Evolutionary conservation across 2,329 filamentous ascomycete species (phyloP).

Genomic region (Aspergillus alliaceus): DNA sequence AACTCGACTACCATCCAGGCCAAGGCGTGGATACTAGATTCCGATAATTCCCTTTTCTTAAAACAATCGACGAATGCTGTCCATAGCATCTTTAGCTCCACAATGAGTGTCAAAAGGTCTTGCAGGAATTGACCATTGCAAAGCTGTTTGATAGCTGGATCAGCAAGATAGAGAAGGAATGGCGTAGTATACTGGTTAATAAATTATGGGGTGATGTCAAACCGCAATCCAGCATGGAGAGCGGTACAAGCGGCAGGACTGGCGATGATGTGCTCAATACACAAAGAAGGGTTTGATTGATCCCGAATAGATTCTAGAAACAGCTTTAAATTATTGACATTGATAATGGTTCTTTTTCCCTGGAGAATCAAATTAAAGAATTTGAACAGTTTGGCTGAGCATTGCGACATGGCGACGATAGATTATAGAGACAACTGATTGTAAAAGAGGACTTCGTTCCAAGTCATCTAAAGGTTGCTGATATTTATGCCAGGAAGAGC

Average conservation of each 20-base stretch:
- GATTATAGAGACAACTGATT: no score
- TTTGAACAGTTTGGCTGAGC: conserved; percentile 32
- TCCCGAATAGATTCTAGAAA: conserved; percentile 52
- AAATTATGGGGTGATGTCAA: conserved; percentile 45
- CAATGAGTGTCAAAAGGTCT: conserved; percentile 47
- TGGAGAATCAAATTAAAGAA: conserved; percentile 43
- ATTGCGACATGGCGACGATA: conserved; percentile 9
- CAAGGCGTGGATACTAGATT: conserved; percentile 39
- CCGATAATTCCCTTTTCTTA: conserved; percentile 29
- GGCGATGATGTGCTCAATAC: conserved; percentile 43
- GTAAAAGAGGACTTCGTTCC: neutral
- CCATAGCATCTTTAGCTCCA: conserved; percentile 59
- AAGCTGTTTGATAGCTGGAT: conserved; percentile 49
- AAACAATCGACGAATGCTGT: conserved; percentile 43
- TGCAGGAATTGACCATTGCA: conserved; percentile 53
- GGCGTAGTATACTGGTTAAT: conserved; percentile 41
- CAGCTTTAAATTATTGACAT: conserved; percentile 39
- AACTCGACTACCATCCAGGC: conserved; percentile 54
- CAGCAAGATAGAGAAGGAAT: conserved; percentile 42
- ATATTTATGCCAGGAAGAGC: no score
- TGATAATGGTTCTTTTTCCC: conserved; percentile 41
- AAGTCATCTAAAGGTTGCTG: neutral
- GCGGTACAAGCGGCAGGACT: conserved; percentile 34
- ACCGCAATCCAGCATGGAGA: conserved; percentile 44
- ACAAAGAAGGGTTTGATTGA: conserved; percentile 44